Percentiles rank a stretch among this genome's conserved stretches.
Conservation (phyloP, 148 eudicot species). For the Silene conica region DNA sequence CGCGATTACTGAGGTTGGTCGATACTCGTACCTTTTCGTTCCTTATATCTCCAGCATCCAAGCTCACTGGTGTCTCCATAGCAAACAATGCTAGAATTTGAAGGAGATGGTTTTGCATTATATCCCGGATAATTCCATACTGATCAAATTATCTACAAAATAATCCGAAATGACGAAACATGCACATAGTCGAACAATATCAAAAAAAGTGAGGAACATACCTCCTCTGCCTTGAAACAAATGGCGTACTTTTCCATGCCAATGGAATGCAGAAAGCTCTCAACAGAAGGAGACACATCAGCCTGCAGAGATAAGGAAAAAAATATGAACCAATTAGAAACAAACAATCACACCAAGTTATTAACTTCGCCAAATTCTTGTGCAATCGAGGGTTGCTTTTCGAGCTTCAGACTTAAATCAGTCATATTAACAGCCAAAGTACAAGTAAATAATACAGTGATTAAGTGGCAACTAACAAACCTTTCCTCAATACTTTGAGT, state of each 20-base stretch:
- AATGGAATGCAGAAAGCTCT: slow-evolving; percentile 60
- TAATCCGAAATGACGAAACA: too few species aligned
- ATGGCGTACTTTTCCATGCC: slow-evolving; percentile 69
- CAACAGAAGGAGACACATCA: slow-evolving; percentile 54
- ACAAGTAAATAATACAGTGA: neutral
- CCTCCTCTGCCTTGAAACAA: slow-evolving; percentile 85
- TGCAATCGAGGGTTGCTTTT: neutral
- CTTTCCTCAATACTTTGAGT: too few species aligned
- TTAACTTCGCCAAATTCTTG: too few species aligned
- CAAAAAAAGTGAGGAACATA: slow-evolving; percentile 22
- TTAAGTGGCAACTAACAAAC: neutral
- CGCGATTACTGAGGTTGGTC: too few species aligned
- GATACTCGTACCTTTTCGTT: too few species aligned
- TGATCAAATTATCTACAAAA: too few species aligned
- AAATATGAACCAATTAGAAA: slow-evolving; percentile 2
- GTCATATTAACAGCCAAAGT: neutral
- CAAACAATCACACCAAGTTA: too few species aligned
- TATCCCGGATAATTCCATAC: too few species aligned
- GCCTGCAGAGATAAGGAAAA: slow-evolving; percentile 41
- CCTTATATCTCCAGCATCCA: too few species aligned
- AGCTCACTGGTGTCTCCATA: too few species aligned
- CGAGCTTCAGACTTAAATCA: neutral
- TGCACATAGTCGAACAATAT: slow-evolving; percentile 3
- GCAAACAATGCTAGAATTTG: too few species aligned
- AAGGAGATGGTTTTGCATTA: too few species aligned